Conservation (phyloP, 805 yeast genomes). For the Tetrapisispora taiwanensis region DNA sequence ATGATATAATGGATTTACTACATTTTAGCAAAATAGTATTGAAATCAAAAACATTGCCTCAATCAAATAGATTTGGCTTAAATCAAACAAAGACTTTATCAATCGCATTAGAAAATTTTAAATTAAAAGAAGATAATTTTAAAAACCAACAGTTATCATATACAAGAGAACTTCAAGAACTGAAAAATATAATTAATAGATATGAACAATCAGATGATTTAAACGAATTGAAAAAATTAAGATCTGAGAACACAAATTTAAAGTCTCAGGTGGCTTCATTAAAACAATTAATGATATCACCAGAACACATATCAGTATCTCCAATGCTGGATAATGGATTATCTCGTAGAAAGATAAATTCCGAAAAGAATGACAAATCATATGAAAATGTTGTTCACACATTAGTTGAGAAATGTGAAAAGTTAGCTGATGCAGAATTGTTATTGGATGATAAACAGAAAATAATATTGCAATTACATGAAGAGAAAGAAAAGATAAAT, state of each 20-base stretch:
- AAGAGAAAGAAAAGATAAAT: constrained; percentile 6
- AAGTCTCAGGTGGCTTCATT: constrained; percentile 9
- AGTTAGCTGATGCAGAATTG: constrained; percentile 14
- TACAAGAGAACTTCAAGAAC: constrained; percentile 6
- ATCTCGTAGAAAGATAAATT: background rate
- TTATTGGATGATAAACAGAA: constrained; percentile 14
- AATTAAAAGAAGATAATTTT: constrained; percentile 21
- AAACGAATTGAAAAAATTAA: background rate
- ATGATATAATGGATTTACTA: constrained; percentile 61
- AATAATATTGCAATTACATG: constrained; percentile 5
- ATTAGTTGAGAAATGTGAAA: constrained; percentile 18
- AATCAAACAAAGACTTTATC: constrained; percentile 32
- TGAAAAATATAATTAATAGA: background rate
- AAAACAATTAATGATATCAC: constrained; percentile 6
- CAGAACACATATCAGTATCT: background rate
- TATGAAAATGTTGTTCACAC: constrained; percentile 10
- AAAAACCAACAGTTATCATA: constrained; percentile 6
- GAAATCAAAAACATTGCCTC: constrained; percentile 46
- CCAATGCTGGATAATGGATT: background rate
- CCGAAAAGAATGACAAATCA: background rate
- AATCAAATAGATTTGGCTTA: constrained; percentile 40
- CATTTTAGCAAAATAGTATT: constrained; percentile 69
- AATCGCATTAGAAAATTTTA: constrained; percentile 40
- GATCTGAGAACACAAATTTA: constrained; percentile 7
- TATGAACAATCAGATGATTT: background rate